Conservation (phyloP, 306 rosid species). For the Mucuna pruriens region DNA sequence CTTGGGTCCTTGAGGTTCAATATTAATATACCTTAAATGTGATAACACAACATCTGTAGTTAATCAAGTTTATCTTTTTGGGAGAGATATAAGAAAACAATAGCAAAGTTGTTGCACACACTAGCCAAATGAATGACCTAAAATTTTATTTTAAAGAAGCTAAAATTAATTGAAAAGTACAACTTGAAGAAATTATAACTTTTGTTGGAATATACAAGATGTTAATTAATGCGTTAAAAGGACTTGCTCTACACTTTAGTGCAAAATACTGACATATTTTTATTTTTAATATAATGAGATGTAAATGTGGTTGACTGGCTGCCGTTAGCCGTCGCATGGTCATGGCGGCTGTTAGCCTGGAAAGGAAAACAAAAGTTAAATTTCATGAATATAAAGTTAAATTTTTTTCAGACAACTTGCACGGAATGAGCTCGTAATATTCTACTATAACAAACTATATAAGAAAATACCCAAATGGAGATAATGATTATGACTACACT, state of each 20-base stretch:
- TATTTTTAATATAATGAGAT: background rate
- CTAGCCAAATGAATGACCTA: background rate
- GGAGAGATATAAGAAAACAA: background rate
- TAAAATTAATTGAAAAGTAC: background rate
- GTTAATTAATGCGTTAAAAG: background rate
- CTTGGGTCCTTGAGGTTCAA: background rate
- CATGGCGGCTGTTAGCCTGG: too few species aligned
- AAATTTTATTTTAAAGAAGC: background rate
- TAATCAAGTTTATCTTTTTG: background rate
- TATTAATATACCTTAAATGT: background rate
- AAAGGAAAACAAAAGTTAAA: too few species aligned
- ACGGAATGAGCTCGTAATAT: too few species aligned
- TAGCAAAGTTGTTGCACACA: background rate
- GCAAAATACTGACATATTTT: background rate
- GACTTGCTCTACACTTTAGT: background rate
- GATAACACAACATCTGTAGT: background rate
- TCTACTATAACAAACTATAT: too few species aligned
- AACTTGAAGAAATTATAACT: background rate
- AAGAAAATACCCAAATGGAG: too few species aligned
- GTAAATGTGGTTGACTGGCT: background rate
- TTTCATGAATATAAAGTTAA: too few species aligned
- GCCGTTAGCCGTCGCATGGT: too few species aligned
- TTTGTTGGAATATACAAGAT: background rate
- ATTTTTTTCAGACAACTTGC: too few species aligned
- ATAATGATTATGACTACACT: too few species aligned